phyloP scores from a whole-genome alignment of 805 yeast species.

The Phaffomyces opuntiae region DNA sequence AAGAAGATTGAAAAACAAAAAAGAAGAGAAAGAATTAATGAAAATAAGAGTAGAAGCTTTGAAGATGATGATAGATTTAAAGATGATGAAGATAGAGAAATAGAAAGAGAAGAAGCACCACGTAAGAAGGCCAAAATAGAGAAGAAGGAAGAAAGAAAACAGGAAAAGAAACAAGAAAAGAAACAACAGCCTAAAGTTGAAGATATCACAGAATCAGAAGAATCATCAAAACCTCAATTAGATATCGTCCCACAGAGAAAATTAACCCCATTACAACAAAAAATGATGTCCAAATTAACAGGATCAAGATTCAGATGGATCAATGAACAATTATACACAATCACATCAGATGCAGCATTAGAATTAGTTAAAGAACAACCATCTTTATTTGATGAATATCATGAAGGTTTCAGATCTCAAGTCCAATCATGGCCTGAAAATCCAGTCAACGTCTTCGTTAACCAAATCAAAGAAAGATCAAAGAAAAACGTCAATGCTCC shows the following conservation, averaged over 20 bases:
- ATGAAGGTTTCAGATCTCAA: constrained; percentile 90
- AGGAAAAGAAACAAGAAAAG: background rate
- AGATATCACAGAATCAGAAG: constrained; percentile 2
- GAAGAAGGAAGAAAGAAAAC: constrained; percentile 2
- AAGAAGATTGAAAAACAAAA: constrained; percentile 5
- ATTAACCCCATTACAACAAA: constrained; percentile 83
- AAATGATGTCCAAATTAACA: constrained; percentile 89
- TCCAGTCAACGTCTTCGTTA: constrained; percentile 88
- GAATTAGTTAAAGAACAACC: constrained; percentile 75
- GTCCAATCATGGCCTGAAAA: constrained; percentile 98
- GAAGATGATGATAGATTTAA: background rate
- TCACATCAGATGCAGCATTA: constrained; percentile 70
- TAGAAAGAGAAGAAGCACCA: background rate
- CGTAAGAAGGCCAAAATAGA: background rate
- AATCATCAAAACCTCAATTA: constrained; percentile 10
- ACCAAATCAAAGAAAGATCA: constrained; percentile 54
- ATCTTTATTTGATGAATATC: constrained; percentile 85
- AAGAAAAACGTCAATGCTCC: constrained; percentile 81
- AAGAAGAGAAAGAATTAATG: background rate
- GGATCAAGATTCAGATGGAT: constrained; percentile 98
- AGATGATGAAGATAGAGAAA: background rate
- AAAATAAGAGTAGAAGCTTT: background rate
- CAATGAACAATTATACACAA: constrained; percentile 93
- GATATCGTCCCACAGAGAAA: constrained; percentile 30
- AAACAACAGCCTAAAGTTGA: background rate